Base-by-base conservation (phyloP, 2,329 filamentous ascomycete species). In the Talaromyces pinophilus region DNA sequence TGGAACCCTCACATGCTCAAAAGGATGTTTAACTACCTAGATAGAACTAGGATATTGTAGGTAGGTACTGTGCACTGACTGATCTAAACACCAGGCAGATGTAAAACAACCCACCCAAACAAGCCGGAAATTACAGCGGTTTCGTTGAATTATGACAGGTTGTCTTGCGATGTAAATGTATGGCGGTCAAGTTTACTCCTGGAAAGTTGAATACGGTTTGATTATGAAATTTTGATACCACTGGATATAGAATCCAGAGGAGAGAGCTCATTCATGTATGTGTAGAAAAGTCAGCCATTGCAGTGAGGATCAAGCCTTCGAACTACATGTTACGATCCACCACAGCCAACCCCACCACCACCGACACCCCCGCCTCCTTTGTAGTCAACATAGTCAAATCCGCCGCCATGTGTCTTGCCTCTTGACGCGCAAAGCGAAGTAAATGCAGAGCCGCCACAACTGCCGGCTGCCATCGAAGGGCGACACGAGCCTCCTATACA, bases 291-390 rank as follows among this genome's bases (percentile, higher is more conserved):
- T n/a, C 44, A 22, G 10, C 11, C 3, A 46, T 46, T 46, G 50
- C 15, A 54, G 25, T n/a, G 17, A 5, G 10, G 1, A 33, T n/a
- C 35, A n/a, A 30, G 7, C 11, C 7, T 17, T 11, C 28, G 28
- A 33, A 8, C 28, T 33, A 33, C 50, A 11, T 54, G 28, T n/a
- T 54, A 68, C 64, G 57, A 72, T 11, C 50, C 33, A 35, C 62
- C 35, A 63, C 35, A 46, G 13, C 62, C 50, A 57, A 6, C 38
- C 10, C 62, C 50, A 42, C 48, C 50, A 42, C 48, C 44, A 17
- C 63, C 63, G 8, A 19, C 55, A 22, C 42, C 44, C 5, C 44
- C 63, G 38, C 15, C 22, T 46, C 40, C 48, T 17, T 11, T 38
- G 15, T 30, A 33, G 33, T 15, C 5, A n/a, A 57, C 44, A 33